Conservation (phyloP, 1,284 basidiomycete species). For the Ustilago loliicola region DNA sequence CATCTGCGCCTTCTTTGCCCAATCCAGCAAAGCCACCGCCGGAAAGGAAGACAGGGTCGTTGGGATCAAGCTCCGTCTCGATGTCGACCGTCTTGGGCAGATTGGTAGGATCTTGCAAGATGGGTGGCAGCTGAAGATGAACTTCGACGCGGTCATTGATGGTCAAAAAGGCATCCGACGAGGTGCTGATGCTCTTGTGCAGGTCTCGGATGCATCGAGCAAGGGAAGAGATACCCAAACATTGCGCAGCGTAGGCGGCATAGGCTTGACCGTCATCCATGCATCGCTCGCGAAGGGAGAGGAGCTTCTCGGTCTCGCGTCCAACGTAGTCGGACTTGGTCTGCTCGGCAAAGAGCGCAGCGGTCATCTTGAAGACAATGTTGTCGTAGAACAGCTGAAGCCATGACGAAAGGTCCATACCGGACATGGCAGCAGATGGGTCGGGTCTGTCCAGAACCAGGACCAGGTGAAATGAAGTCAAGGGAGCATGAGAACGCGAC, state of each 20-base stretch:
- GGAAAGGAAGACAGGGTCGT: conserved; percentile 59
- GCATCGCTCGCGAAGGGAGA: conserved; percentile 57
- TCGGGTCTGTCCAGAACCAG: conserved; percentile 67
- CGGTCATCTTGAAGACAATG: conserved; percentile 69
- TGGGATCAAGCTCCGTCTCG: conserved; percentile 62
- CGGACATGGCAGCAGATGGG: conserved; percentile 49
- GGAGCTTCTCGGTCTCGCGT: conserved; percentile 54
- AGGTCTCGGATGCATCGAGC: conserved; percentile 57
- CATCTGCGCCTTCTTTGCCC: conserved; percentile 39
- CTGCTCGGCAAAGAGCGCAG: conserved; percentile 67
- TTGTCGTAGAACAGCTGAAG: conserved; percentile 67
- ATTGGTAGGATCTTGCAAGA: conserved; percentile 56
- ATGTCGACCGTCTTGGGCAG: conserved; percentile 56
- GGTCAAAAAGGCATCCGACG: conserved; percentile 57
- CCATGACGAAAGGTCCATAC: conserved; percentile 58
- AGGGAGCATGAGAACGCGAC: conserved; percentile 19
- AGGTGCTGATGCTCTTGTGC: conserved; percentile 58
- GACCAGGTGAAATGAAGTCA: conserved; percentile 66
- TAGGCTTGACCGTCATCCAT: conserved; percentile 60
- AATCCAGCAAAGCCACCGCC: conserved; percentile 53
- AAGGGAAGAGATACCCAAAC: conserved; percentile 59
- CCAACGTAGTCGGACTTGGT: conserved; percentile 53
- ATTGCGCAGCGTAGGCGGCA: conserved; percentile 49
- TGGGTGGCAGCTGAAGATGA: conserved; percentile 65
- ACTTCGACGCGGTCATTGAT: conserved; percentile 65